Evolutionary conservation across 306 rosid genomes (phyloP).

Genomic region (Vigna hirtella): DNA sequence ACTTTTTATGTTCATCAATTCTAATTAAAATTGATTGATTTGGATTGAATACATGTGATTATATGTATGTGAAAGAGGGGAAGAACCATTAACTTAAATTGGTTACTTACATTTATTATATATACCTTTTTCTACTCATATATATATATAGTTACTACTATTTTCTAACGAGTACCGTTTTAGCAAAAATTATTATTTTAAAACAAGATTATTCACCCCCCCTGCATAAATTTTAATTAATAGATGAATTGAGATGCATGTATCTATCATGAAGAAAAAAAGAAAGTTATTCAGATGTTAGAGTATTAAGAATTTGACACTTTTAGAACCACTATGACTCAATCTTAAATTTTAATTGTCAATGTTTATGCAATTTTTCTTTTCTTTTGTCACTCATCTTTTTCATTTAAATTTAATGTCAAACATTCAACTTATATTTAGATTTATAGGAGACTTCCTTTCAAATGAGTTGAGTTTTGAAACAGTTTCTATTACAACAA

Average conservation of each 20-base stretch:
- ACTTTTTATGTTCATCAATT: not conserved
- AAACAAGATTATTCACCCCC: not conserved
- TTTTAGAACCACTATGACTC: not conserved
- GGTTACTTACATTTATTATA: not conserved
- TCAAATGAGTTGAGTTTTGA: too few relatives aligned
- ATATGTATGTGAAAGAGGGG: not conserved
- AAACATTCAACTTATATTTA: too few relatives aligned
- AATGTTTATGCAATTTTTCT: too few relatives aligned
- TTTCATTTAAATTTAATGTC: too few relatives aligned
- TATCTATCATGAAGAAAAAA: not conserved
- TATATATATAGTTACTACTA: too few relatives aligned
- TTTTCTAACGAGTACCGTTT: not conserved
- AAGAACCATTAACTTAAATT: not conserved
- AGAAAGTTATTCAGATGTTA: not conserved
- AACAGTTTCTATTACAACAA: too few relatives aligned
- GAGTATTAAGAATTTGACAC: not conserved
- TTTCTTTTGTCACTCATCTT: too few relatives aligned
- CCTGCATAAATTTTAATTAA: not conserved
- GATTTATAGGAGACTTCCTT: too few relatives aligned
- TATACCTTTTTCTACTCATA: too few relatives aligned
- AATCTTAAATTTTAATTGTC: too few relatives aligned
- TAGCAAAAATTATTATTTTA: not conserved
- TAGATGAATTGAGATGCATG: not conserved
- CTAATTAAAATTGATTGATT: not conserved
- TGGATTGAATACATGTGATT: not conserved